Evolutionary conservation across 768 basidiomycete species (phyloP).

Genomic region (Mycena belliarum): DNA sequence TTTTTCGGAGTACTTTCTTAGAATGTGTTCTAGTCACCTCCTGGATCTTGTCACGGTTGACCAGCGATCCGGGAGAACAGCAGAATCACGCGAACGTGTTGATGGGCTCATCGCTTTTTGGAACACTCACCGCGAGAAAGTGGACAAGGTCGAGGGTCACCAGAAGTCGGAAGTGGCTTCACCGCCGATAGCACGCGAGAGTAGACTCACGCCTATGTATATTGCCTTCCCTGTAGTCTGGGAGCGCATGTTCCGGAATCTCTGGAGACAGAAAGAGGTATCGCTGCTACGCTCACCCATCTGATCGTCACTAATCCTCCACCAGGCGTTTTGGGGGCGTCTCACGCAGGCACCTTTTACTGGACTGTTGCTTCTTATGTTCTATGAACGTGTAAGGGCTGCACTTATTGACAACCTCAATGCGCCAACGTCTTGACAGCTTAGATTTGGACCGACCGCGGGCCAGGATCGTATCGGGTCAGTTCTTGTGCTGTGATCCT

Average conservation of each 20-base stretch:
- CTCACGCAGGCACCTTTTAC: conserved; percentile 23
- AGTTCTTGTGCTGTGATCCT: background rate
- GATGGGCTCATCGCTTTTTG: conserved; percentile 15
- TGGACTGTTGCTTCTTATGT: conserved; percentile 32
- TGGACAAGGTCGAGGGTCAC: conserved; percentile 9
- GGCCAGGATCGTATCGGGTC: conserved; percentile 43
- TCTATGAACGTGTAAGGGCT: conserved; percentile 30
- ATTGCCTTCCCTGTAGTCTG: conserved; percentile 39
- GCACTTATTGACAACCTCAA: background rate
- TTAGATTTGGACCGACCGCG: conserved; percentile 35
- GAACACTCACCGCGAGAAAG: conserved; percentile 19
- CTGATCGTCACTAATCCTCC: background rate
- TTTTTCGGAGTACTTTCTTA: conserved; percentile 35
- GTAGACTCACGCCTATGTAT: conserved; percentile 32
- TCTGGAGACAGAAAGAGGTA: conserved; percentile 38
- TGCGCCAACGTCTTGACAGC: background rate
- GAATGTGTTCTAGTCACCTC: conserved; percentile 18
- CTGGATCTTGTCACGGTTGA: conserved; percentile 21
- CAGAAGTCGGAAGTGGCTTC: conserved; percentile 6
- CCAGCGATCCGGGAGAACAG: conserved; percentile 15
- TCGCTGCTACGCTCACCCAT: no score
- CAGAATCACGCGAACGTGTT: conserved; percentile 15
- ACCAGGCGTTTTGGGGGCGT: conserved; percentile 21
- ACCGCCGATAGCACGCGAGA: conserved; percentile 13
- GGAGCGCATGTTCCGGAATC: conserved; percentile 37